Evolutionary conservation across 352 stramenopile genomes (phyloP).

Genomic region (Pseudoperonospora humuli): DNA sequence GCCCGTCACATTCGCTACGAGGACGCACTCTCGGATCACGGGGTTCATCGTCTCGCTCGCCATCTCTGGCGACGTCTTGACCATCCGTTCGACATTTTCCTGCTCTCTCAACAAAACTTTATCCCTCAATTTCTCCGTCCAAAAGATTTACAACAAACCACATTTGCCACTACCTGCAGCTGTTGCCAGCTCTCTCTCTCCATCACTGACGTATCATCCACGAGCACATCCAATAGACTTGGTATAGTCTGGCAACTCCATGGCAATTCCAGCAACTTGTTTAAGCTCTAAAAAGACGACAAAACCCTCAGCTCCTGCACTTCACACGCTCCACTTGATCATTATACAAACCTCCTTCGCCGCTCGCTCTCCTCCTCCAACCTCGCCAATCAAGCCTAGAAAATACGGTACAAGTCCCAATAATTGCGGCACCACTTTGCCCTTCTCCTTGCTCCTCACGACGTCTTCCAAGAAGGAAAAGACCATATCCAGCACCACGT

Average conservation of each 20-base stretch:
- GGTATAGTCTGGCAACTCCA: constrained; percentile 48
- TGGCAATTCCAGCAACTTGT: constrained; percentile 54
- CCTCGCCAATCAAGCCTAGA: constrained; percentile 35
- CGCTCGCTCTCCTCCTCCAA: constrained; percentile 1
- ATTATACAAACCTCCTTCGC: constrained; percentile 12
- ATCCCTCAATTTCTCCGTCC: neutral
- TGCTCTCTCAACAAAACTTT: constrained; percentile 7
- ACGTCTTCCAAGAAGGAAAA: constrained; percentile 48
- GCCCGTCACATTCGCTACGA: constrained; percentile 36
- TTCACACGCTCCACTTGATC: neutral
- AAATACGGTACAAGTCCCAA: constrained; percentile 55
- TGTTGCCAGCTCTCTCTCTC: constrained; percentile 37
- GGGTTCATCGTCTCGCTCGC: constrained; percentile 49
- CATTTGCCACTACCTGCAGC: constrained; percentile 41
- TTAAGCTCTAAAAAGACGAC: constrained; percentile 26
- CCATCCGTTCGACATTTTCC: constrained; percentile 43
- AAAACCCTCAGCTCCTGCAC: neutral
- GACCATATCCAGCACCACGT: constrained; percentile 42
- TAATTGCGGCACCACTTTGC: constrained; percentile 48
- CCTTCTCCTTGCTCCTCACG: constrained; percentile 9
- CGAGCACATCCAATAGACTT: constrained; percentile 50
- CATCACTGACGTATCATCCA: constrained; percentile 40
- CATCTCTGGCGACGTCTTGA: constrained; percentile 26
- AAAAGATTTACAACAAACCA: neutral
- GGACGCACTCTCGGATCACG: constrained; percentile 53